Evolutionary conservation across 306 rosid species (phyloP).

Genomic region (Crotalaria pallida): DNA sequence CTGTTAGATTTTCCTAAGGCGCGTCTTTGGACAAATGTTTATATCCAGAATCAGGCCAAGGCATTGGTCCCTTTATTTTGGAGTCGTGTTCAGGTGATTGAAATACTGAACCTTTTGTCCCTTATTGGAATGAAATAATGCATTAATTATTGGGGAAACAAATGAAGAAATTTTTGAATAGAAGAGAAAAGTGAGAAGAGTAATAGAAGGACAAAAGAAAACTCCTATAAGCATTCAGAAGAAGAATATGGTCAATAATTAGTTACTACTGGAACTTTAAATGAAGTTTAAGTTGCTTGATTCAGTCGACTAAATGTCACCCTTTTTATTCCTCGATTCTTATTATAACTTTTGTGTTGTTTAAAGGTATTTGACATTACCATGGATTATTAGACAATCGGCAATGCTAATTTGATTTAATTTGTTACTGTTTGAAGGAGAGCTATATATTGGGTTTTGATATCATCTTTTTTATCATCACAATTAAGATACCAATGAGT

Average conservation of each 20-base stretch:
- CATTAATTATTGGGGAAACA: background rate
- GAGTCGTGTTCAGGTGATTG: conserved; percentile 95
- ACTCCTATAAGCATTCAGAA: background rate
- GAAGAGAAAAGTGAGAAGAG: background rate
- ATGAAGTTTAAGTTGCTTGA: background rate
- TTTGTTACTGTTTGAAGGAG: conserved; percentile 10
- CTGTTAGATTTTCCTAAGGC: conserved; percentile 84
- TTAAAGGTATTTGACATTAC: conserved; percentile 1
- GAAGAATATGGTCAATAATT: background rate
- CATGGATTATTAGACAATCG: conserved; percentile 17
- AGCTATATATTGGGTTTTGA: background rate
- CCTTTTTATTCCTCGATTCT: conserved; percentile 6
- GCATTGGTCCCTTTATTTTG: conserved; percentile 90
- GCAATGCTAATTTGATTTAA: background rate
- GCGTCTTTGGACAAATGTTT: conserved; percentile 92
- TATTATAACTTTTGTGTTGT: background rate
- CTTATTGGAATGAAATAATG: conserved; percentile 7
- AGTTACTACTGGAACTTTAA: background rate
- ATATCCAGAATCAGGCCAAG: conserved; percentile 83
- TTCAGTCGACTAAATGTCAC: background rate
- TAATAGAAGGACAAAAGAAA: background rate
- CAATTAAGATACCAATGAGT: too few relatives aligned
- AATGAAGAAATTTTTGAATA: background rate
- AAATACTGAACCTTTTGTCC: conserved; percentile 18
- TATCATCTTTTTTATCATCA: background rate